Base-by-base conservation (phyloP, 1,284 basidiomycete species). In the Sparassis latifolia region DNA sequence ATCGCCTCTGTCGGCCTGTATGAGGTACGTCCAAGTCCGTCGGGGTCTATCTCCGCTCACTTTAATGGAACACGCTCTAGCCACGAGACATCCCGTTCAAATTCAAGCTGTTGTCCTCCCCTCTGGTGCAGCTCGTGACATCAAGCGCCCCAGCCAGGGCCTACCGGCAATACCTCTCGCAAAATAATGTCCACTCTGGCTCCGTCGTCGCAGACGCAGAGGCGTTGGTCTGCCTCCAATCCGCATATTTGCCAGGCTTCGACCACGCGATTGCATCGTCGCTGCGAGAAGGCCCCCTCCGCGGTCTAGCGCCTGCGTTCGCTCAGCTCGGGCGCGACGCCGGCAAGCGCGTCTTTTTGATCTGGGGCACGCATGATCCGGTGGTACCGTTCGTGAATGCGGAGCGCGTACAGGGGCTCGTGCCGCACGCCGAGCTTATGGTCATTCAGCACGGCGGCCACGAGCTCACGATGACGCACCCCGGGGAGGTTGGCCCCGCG, bases 241-340 rank as follows among this genome's bases (percentile, higher is more conserved):
- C 82, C 0, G 84, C 84, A 2, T 79, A 84, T 61, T 73, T 90
- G 9, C 77, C 82, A 4, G 80, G 86, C 5, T 89, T 80, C 65
- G 84, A 86, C 53, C 71, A 76, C 27, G 87, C 87, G 0, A 65
- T 90, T 10, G 85, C 85, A 0, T 86, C 85, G 5, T 87, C 82
- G 2, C 69, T 90, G 10, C 76, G 85, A 12, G 76, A 84, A 42
- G 86, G 86, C 2, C 86, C 86, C 9, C 67, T 88, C 30, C 76
- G 82, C 37, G 84, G 83, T 4, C 74, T 60, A 79, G 52, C 67
- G 61, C 29, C 72, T 2, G 71, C 80, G 4, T 86, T 84, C 59
- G 62, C 70, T 27, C 69, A 73, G 1, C 67, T 77, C 4, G 77
- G 74, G 1, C 57, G 61, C 44, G 57, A 53, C 52, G 60, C 56